phyloP scores from a whole-genome alignment of 1,284 basidiomycete species.

The Ustilago sp. region DNA sequence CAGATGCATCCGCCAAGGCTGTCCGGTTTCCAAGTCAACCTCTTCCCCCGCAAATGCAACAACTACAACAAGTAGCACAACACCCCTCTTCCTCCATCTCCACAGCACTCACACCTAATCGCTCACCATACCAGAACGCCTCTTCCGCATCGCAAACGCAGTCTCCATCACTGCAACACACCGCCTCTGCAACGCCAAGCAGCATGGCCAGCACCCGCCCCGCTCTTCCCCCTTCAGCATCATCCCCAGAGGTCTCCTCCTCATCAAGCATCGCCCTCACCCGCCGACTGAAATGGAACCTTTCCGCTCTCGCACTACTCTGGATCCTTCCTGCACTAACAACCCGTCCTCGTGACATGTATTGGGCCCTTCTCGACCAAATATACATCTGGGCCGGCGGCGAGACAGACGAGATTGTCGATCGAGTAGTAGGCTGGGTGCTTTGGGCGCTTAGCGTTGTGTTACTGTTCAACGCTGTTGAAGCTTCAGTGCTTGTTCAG shows the following conservation, averaged over 20 bases:
- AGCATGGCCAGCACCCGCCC: background rate
- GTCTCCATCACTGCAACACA: background rate
- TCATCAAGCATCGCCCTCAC: slow-evolving; percentile 16
- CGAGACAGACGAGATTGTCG: slow-evolving; percentile 34
- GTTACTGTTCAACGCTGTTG: slow-evolving; percentile 44
- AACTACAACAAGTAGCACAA: background rate
- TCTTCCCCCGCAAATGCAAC: slow-evolving; percentile 19
- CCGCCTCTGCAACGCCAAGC: background rate
- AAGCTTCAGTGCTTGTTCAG: slow-evolving; percentile 21
- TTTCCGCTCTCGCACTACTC: slow-evolving; percentile 23
- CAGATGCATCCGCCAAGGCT: slow-evolving; percentile 25
- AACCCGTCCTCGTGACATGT: slow-evolving; percentile 22
- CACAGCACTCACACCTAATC: slow-evolving; percentile 11
- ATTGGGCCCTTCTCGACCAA: slow-evolving; percentile 40
- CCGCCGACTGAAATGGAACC: slow-evolving; percentile 40
- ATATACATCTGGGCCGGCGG: slow-evolving; percentile 38
- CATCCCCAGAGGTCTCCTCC: background rate
- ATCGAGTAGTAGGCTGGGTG: slow-evolving; percentile 39
- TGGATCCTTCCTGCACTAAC: slow-evolving; percentile 41
- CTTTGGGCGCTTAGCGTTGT: slow-evolving; percentile 43
- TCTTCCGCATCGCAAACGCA: slow-evolving; percentile 6
- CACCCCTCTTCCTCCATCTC: background rate
- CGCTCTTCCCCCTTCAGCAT: background rate
- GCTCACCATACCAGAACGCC: slow-evolving; percentile 21
- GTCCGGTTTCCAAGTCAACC: slow-evolving; percentile 47